A percentile compares a stretch with the other conserved stretches of the same genome.
These are phyloP conservation scores for Phytophthora uliginosa DNA, from an alignment of 352 stramenopile genomes.

Conservation along the genomic window DNA sequence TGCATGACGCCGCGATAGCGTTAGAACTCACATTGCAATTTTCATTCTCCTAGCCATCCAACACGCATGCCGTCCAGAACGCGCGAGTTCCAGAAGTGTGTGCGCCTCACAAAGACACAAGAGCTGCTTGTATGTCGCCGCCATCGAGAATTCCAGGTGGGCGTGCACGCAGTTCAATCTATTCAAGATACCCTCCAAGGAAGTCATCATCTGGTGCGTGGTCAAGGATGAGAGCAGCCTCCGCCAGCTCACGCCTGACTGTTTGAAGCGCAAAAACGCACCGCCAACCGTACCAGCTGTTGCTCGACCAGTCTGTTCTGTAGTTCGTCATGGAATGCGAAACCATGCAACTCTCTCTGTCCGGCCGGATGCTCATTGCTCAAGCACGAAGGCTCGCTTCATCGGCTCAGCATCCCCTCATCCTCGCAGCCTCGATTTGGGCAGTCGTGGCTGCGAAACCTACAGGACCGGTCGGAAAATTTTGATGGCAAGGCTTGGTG, in stretches of 20 bases:
- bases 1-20: no score
- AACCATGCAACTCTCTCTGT: neutral
- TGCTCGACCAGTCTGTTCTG: constrained; percentile 8
- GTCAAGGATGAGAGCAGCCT: neutral
- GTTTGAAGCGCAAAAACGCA: constrained; percentile 7
- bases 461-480: constrained; percentile 3
- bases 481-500: no score
- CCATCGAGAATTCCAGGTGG: neutral
- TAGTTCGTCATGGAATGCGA: constrained; percentile 2
- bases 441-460: neutral
- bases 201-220: constrained; percentile 7
- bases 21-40: no score
- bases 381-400: neutral
- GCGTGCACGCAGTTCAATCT: neutral
- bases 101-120: no score
- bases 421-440: neutral
- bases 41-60: no score
- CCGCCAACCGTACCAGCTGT: neutral
- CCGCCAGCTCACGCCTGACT: neutral
- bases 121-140: neutral
- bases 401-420: neutral
- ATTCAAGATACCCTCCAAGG: constrained; percentile 2
- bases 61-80: no score
- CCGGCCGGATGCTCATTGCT: constrained; percentile 2
- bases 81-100: no score